A percentile compares a stretch with the other conserved stretches of the same genome.
Conservation (phyloP, 1,284 basidiomycete species). For the Grifola frondosa region DNA sequence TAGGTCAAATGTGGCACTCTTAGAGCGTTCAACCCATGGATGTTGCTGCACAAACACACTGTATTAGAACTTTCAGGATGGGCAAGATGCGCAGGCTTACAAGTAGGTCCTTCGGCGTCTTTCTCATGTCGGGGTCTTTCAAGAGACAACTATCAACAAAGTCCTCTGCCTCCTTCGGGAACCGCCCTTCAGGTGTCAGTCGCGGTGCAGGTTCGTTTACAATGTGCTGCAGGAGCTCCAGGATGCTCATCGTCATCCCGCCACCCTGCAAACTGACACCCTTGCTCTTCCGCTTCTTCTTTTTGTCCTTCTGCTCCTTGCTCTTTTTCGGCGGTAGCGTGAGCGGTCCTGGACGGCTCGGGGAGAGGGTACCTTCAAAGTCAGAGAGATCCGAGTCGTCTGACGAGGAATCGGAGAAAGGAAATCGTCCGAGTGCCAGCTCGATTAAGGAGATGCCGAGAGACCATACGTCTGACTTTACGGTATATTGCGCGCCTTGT, state of each 20-base stretch:
- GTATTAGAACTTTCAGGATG: not conserved
- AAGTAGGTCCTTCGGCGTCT: conserved; percentile 80
- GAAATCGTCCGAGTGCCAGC: conserved; percentile 90
- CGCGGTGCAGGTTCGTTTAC: conserved; percentile 94
- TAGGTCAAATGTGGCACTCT: conserved; percentile 52
- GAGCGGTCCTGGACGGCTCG: conserved; percentile 43
- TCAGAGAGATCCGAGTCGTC: conserved; percentile 70
- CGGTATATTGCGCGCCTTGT: conserved; percentile 95
- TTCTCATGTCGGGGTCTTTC: conserved; percentile 78
- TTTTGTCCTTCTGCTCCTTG: conserved; percentile 43
- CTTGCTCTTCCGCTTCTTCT: conserved; percentile 65
- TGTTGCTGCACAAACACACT: conserved; percentile 44
- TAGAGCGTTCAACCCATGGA: conserved; percentile 54
- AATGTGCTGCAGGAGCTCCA: conserved; percentile 96
- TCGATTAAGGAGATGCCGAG: conserved; percentile 95
- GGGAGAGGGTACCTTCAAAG: conserved; percentile 68
- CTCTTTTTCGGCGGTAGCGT: conserved; percentile 44
- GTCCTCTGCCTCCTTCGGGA: conserved; percentile 67
- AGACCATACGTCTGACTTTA: conserved; percentile 98
- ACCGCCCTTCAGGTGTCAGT: conserved; percentile 69
- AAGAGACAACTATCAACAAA: conserved; percentile 84
- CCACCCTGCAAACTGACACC: conserved; percentile 89
- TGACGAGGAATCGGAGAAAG: conserved; percentile 73
- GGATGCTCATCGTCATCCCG: conserved; percentile 93
- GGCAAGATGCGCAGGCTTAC: conserved; percentile 42